These are phyloP conservation scores for Punica granatum DNA, from an alignment of 345 rosid species.

Conservation along the genomic window DNA sequence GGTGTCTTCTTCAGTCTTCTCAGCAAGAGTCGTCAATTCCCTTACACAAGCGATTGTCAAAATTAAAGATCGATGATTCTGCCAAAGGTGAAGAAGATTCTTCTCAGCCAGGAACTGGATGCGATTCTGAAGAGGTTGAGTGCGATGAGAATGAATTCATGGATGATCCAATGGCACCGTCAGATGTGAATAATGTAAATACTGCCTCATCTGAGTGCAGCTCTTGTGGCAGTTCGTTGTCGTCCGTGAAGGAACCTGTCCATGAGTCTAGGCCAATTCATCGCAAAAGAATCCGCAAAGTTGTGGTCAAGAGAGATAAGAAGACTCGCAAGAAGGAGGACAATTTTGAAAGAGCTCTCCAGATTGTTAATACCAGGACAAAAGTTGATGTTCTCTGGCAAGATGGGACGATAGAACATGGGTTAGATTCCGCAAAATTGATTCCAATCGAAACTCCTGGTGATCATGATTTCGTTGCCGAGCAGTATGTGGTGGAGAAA, in stretches of 20 bases:
- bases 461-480: constrained; percentile 93
- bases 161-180: constrained; percentile 30
- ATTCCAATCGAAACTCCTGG: constrained; percentile 96
- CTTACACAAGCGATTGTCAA: constrained; percentile 44
- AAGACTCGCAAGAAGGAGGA: constrained; percentile 78
- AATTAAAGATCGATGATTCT: constrained; percentile 42
- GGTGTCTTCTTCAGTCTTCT: constrained; percentile 67
- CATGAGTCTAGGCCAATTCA: constrained; percentile 82
- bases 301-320: constrained; percentile 73
- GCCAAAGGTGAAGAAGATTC: constrained; percentile 22
- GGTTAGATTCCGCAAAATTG: constrained; percentile 47
- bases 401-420: constrained; percentile 56
- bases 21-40: constrained; percentile 31
- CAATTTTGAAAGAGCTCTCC: constrained; percentile 72
- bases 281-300: constrained; percentile 87
- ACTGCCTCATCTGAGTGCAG: constrained; percentile 32
- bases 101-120: constrained; percentile 20
- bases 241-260: constrained; percentile 56
- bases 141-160: constrained; percentile 30
- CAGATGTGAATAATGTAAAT: constrained; percentile 26
- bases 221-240: constrained; percentile 40
- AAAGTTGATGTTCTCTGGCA: constrained; percentile 87
- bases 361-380: constrained; percentile 63
- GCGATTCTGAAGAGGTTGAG: constrained; percentile 38
- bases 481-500: constrained; percentile 92